Conservation (phyloP, 2,329 filamentous ascomycete species). For the Thelonectria rubi region DNA sequence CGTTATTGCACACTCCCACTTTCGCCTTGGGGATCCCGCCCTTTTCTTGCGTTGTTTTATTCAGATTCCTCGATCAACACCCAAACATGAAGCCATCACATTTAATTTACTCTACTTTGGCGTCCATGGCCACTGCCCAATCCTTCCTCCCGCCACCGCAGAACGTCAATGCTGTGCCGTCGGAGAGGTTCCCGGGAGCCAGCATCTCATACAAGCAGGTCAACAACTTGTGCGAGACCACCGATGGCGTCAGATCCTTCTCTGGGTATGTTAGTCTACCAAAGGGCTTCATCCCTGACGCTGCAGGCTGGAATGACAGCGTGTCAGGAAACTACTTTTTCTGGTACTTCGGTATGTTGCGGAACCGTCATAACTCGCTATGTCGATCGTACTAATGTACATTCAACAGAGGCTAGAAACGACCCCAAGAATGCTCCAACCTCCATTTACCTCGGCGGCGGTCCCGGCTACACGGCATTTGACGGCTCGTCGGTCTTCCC, state of each 20-base stretch:
- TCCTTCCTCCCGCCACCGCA: background rate
- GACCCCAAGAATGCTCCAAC: constrained; percentile 32
- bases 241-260: constrained; percentile 30
- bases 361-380: background rate
- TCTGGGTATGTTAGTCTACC: constrained; percentile 36
- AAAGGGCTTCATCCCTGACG: constrained; percentile 42
- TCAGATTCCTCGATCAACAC: no score
- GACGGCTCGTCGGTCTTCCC: constrained; percentile 67
- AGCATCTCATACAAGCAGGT: constrained; percentile 38
- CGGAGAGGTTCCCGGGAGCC: constrained; percentile 23
- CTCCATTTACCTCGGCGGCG: constrained; percentile 70
- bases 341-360: constrained; percentile 51
- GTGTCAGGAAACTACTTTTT: constrained; percentile 50
- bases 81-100: no score
- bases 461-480: constrained; percentile 68
- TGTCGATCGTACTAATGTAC: background rate
- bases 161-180: background rate
- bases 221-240: constrained; percentile 36
- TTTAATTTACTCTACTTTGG: no score
- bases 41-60: no score
- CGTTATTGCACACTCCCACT: no score
- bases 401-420: constrained; percentile 45
- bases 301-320: constrained; percentile 23
- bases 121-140: no score
- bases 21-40: no score